These are phyloP conservation scores for Spongospora subterranea DNA, from an alignment of 208 protist genomes.

Conservation along the genomic window DNA sequence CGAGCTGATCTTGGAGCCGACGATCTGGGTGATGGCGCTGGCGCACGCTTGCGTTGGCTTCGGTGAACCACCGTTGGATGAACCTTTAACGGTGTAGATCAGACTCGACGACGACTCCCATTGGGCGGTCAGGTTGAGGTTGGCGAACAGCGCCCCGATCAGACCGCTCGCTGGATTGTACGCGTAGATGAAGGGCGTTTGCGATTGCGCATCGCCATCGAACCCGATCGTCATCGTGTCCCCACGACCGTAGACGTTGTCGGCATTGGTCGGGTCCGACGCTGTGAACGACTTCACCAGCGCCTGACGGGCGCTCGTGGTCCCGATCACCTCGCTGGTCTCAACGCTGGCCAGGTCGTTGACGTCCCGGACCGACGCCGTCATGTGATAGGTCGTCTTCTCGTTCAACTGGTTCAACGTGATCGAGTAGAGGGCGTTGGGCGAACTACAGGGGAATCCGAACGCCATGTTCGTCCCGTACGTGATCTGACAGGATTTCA, in stretches of 20 bases:
- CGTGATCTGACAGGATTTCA: background rate
- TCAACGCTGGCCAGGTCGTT: background rate
- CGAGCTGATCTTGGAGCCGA: background rate
- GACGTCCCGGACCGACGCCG: background rate
- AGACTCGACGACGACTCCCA: background rate
- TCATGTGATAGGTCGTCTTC: background rate
- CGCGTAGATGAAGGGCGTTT: background rate
- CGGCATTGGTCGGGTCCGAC: background rate
- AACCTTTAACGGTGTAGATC: background rate
- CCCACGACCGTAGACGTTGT: background rate
- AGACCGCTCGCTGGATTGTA: background rate
- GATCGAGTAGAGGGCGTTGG: background rate
- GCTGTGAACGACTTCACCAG: background rate
- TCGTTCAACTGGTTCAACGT: background rate
- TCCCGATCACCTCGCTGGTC: background rate
- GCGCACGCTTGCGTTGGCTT: background rate
- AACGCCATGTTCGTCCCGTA: background rate
- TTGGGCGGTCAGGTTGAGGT: background rate
- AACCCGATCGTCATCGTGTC: slow-evolving; percentile 33
- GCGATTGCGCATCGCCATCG: background rate
- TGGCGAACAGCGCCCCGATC: background rate
- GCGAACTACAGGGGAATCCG: background rate
- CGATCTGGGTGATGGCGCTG: background rate
- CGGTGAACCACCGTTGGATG: background rate
- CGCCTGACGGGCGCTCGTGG: background rate